A percentile compares a stretch with the other conserved stretches of the same genome.
These are phyloP conservation scores for Pichia membranifaciens DNA, from an alignment of 805 yeast genomes.

Conservation along the genomic window DNA sequence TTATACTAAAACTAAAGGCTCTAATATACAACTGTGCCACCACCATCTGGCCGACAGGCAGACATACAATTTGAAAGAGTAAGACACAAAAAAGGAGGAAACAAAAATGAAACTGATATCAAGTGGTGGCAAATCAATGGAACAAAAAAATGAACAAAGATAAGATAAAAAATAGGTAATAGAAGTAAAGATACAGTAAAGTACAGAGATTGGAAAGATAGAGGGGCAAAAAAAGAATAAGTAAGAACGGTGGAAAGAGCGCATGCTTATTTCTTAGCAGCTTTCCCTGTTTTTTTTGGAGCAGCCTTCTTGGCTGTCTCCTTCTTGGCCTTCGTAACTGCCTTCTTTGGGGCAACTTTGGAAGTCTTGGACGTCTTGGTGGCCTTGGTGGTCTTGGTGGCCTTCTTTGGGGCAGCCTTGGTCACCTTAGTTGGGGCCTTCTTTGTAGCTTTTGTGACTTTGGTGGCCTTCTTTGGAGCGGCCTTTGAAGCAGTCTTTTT, in stretches of 20 bases:
- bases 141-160: not conserved
- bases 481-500: constrained; percentile 2
- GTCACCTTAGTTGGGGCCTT: constrained; percentile 2
- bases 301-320: constrained; percentile 14
- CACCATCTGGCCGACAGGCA: not conserved
- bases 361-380: constrained; percentile 23
- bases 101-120: not conserved
- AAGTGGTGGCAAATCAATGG: not conserved
- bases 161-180: not conserved
- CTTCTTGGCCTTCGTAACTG: constrained; percentile 20
- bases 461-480: constrained; percentile 1
- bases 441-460: not conserved
- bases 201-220: not conserved
- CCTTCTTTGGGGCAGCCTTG: constrained; percentile 6
- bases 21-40: not conserved
- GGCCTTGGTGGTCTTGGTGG: constrained; percentile 16
- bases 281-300: constrained; percentile 26
- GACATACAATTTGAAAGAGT: not conserved
- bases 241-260: no score
- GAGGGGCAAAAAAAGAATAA: not conserved
- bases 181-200: not conserved
- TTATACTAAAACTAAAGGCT: not conserved
- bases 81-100: not conserved
- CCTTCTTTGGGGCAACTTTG: constrained; percentile 24
- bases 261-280: constrained; percentile 1